phyloP scores from a whole-genome alignment of 2,329 filamentous ascomycete species.

The Alternaria infectoria region DNA sequence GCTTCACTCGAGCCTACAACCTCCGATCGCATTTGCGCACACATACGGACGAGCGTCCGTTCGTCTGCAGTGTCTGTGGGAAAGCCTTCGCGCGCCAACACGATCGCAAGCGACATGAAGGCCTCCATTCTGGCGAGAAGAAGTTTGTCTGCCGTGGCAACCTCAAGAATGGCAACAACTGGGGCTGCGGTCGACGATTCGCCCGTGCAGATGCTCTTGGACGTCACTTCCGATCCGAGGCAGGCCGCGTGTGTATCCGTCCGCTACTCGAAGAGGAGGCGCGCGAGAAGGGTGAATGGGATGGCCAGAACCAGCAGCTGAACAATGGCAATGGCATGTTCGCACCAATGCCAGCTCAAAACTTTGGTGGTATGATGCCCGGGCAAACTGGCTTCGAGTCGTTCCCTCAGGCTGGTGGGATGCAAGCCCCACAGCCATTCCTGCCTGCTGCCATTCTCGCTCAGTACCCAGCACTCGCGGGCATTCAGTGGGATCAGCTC shows the following conservation, averaged over 20 bases:
- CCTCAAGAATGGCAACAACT: conserved; percentile 79
- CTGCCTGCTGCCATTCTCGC: conserved; percentile 88
- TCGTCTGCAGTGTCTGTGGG: conserved; percentile 94
- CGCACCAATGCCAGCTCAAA: conserved; percentile 36
- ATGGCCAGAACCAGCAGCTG: conserved; percentile 64
- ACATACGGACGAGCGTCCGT: conserved; percentile 95
- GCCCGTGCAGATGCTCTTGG: conserved; percentile 94
- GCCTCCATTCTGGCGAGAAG: conserved; percentile 95
- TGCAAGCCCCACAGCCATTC: conserved; percentile 46
- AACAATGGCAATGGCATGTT: conserved; percentile 53
- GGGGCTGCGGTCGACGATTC: conserved; percentile 93
- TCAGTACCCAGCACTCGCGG: conserved; percentile 92
- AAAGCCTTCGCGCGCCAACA: conserved; percentile 98
- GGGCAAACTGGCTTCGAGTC: conserved; percentile 44
- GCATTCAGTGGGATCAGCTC: conserved; percentile 83
- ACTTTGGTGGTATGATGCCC: conserved; percentile 41
- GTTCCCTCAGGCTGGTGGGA: conserved; percentile 32
- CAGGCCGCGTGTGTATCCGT: conserved; percentile 94
- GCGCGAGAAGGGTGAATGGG: conserved; percentile 73
- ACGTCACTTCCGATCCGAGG: conserved; percentile 93
- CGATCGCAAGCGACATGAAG: conserved; percentile 95
- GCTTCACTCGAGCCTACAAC: conserved; percentile 96
- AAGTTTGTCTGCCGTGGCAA: conserved; percentile 97
- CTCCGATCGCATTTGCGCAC: conserved; percentile 92
- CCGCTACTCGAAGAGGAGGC: conserved; percentile 96